Evolutionary conservation across 345 rosid genomes (phyloP).

Genomic region (Cardamine occulta): DNA sequence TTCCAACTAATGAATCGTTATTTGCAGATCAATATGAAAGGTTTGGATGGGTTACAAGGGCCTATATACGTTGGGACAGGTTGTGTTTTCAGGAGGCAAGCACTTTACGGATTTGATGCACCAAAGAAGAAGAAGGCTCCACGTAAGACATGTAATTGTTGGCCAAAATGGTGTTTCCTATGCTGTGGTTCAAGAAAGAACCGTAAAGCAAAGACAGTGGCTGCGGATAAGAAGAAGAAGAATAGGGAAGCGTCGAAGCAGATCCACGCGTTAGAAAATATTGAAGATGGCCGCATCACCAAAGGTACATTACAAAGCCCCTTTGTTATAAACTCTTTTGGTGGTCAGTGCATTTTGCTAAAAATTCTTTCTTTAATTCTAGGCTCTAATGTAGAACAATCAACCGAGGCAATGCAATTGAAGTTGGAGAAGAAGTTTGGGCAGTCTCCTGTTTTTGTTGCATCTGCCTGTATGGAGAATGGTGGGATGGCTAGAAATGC

Average conservation of each 20-base stretch:
- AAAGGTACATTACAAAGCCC: constrained; percentile 39
- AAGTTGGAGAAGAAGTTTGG: constrained; percentile 97
- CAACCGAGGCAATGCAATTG: constrained; percentile 61
- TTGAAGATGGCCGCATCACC: constrained; percentile 62
- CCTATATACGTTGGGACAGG: constrained; percentile 99
- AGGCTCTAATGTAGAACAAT: constrained; percentile 57
- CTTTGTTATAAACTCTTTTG: neutral
- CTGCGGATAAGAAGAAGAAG: constrained; percentile 69
- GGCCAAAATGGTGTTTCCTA: constrained; percentile 93
- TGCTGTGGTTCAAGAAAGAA: constrained; percentile 82
- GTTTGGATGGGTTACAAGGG: constrained; percentile 96
- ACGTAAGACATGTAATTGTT: constrained; percentile 92
- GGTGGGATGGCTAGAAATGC: constrained; percentile 86
- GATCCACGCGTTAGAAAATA: constrained; percentile 95
- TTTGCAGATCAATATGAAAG: constrained; percentile 96
- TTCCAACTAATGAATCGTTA: constrained; percentile 19
- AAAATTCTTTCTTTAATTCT: neutral
- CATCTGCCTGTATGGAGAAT: constrained; percentile 65
- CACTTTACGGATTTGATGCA: constrained; percentile 93
- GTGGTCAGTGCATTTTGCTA: constrained; percentile 45
- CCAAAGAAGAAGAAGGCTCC: constrained; percentile 87
- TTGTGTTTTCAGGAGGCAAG: constrained; percentile 94
- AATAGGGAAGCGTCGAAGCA: constrained; percentile 91
- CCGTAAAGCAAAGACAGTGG: constrained; percentile 64
- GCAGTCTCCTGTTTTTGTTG: constrained; percentile 94